phyloP scores from a whole-genome alignment of 805 yeast genomes.

The Kockiozyma suomiensis region DNA sequence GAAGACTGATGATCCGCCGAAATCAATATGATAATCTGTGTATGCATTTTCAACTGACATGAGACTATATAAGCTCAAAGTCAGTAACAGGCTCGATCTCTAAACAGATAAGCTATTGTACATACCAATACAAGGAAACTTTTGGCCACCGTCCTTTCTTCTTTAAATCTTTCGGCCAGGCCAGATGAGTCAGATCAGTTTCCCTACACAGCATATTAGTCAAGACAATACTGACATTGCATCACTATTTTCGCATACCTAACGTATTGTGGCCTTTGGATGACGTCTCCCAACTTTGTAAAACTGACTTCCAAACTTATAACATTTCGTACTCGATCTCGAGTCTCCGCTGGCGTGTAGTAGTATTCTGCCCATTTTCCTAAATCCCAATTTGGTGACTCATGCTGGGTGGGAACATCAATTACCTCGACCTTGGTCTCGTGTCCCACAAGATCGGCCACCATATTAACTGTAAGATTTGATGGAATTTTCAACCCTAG shows the following conservation, averaged over 20 bases:
- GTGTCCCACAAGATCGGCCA: slow-evolving; percentile 63
- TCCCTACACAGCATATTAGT: slow-evolving; percentile 31
- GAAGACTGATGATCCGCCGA: slow-evolving; percentile 90
- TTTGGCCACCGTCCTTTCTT: slow-evolving; percentile 40
- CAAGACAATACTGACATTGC: too few relatives aligned
- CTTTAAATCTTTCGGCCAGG: slow-evolving; percentile 53
- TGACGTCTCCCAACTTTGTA: slow-evolving; percentile 52
- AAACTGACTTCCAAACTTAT: slow-evolving; percentile 77
- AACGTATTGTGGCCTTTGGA: slow-evolving; percentile 69
- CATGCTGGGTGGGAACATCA: slow-evolving; percentile 83
- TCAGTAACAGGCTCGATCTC: neutral
- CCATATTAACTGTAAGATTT: slow-evolving; percentile 55
- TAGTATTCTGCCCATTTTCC: slow-evolving; percentile 76
- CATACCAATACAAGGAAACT: slow-evolving; percentile 62
- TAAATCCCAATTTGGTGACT: slow-evolving; percentile 63
- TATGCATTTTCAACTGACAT: slow-evolving; percentile 82
- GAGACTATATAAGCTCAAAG: slow-evolving; percentile 41
- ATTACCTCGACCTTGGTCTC: slow-evolving; percentile 73
- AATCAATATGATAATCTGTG: slow-evolving; percentile 90
- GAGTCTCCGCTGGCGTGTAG: slow-evolving; percentile 45
- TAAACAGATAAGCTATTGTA: too few relatives aligned
- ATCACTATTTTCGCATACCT: slow-evolving; percentile 40
- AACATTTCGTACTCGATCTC: slow-evolving; percentile 76
- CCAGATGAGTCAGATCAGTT: slow-evolving; percentile 67
- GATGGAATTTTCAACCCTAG: slow-evolving; percentile 61